These are phyloP conservation scores for Thuidium tamariscinum DNA, from an alignment of 225 moss, liverwort and hornwort genomes.

Conservation along the genomic window DNA sequence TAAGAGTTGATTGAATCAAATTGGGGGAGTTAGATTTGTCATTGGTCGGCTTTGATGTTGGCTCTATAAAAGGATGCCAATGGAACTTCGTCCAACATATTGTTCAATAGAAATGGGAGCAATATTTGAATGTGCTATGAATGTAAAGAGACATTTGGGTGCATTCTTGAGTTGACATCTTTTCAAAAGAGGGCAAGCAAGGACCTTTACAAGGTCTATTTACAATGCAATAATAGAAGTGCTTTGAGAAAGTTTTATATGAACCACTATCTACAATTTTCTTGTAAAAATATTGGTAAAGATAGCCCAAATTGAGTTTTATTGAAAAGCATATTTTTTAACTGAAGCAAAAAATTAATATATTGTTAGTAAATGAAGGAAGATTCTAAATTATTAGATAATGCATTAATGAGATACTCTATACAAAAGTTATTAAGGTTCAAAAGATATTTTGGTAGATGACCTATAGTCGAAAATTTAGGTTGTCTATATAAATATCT, in stretches of 20 bases:
- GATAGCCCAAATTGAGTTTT: accelerated
- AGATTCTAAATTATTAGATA: background rate
- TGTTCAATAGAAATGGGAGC: background rate
- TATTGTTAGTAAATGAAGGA: background rate
- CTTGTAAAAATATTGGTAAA: background rate
- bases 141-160: accelerated
- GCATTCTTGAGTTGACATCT: accelerated
- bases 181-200: accelerated
- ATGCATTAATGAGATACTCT: background rate
- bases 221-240: accelerated
- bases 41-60: background rate
- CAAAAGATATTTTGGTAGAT: background rate
- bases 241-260: background rate
- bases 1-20: too few species aligned
- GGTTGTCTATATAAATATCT: background rate
- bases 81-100: accelerated
- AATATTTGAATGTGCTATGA: accelerated
- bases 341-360: background rate
- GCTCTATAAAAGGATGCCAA: accelerated
- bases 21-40: accelerated
- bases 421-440: background rate
- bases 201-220: accelerated
- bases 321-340: accelerated
- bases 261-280: background rate
- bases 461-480: background rate